These are phyloP conservation scores for Paramyrothecium sp. DNA, from an alignment of 2,329 filamentous ascomycete species.

Conservation along the genomic window DNA sequence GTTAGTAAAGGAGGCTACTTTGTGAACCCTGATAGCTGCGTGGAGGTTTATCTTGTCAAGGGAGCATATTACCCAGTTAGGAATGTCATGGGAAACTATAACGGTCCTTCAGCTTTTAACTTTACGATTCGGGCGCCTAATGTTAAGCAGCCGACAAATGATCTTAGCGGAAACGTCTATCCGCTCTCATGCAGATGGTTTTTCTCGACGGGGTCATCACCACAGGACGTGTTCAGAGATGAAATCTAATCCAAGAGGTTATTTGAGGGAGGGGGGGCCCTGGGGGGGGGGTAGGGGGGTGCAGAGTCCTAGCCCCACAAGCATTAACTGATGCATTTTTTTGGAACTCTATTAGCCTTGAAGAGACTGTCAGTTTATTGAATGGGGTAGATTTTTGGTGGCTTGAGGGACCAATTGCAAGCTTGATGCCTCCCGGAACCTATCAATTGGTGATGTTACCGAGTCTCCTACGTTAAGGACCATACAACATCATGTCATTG, in stretches of 20 bases:
- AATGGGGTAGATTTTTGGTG: background rate
- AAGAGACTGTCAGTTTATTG: background rate
- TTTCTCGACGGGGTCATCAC: too few species aligned
- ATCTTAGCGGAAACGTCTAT: background rate
- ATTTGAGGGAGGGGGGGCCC: too few species aligned
- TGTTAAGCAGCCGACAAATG: background rate
- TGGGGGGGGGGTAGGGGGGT: background rate
- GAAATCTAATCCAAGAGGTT: background rate
- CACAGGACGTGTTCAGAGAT: background rate
- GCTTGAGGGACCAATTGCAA: background rate
- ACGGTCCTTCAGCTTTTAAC: background rate
- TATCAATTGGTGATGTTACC: background rate
- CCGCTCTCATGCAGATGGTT: background rate
- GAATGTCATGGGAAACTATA: constrained; percentile 17
- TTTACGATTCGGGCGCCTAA: background rate
- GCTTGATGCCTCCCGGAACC: background rate
- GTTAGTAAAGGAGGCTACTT: constrained; percentile 10
- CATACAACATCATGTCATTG: background rate
- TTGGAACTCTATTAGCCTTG: background rate
- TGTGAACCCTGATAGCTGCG: constrained; percentile 15
- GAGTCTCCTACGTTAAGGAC: background rate
- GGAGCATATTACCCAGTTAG: constrained; percentile 16
- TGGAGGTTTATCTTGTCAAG: constrained; percentile 7
- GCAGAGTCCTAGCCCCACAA: background rate
- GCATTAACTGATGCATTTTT: background rate